phyloP scores from a whole-genome alignment of 352 stramenopile genomes.

The Plasmopara muralis region DNA sequence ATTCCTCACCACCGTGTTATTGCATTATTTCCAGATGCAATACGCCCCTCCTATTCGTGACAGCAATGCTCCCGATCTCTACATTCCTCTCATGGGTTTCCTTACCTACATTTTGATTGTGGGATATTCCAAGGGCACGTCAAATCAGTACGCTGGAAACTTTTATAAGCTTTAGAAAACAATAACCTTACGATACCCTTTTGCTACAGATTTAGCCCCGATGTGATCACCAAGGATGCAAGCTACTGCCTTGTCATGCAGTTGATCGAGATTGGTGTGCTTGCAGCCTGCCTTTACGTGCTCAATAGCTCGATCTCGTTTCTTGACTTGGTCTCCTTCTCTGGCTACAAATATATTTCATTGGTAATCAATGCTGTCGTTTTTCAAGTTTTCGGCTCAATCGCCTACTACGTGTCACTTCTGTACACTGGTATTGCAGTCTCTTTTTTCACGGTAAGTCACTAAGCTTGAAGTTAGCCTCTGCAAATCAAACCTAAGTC shows the following conservation, averaged over 20 bases:
- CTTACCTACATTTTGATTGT: conserved; percentile 98
- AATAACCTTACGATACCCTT: conserved; percentile 7
- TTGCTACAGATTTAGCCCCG: conserved; percentile 89
- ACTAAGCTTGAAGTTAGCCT: not conserved
- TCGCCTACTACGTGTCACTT: conserved; percentile 90
- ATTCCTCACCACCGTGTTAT: not conserved
- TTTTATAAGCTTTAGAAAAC: not conserved
- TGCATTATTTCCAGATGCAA: conserved; percentile 35
- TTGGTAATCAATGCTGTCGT: conserved; percentile 93
- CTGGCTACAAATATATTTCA: conserved; percentile 99
- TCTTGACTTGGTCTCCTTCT: conserved; percentile 95
- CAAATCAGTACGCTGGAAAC: conserved; percentile 61
- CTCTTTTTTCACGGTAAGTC: conserved; percentile 92
- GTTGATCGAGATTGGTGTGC: conserved; percentile 88
- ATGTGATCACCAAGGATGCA: conserved; percentile 92
- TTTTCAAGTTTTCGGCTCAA: conserved; percentile 73
- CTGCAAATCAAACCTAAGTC: not conserved
- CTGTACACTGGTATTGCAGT: conserved; percentile 90
- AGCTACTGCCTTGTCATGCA: conserved; percentile 89
- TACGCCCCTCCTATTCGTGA: conserved; percentile 91
- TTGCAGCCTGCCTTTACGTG: conserved; percentile 93
- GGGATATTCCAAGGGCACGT: conserved; percentile 93
- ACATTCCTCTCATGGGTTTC: conserved; percentile 98
- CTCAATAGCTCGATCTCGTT: conserved; percentile 90
- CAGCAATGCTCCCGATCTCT: conserved; percentile 97